phyloP scores from a whole-genome alignment of 805 yeast species.

The Pichia eremophila region DNA sequence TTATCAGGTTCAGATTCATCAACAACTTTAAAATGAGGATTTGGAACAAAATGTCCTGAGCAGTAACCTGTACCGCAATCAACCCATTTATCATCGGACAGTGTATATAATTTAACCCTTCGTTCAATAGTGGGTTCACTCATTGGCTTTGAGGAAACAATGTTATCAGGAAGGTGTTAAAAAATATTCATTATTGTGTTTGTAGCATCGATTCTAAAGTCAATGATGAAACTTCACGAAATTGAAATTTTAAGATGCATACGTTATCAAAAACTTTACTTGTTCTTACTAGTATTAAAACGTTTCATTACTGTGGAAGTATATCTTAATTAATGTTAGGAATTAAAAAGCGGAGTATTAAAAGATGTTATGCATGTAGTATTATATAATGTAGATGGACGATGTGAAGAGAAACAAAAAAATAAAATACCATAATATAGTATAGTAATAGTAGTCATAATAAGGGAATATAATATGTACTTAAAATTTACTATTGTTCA shows the following conservation, averaged over 20 bases:
- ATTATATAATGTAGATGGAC: no score
- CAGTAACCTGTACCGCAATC: slow-evolving; percentile 93
- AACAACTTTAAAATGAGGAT: slow-evolving; percentile 60
- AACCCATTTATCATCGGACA: slow-evolving; percentile 77
- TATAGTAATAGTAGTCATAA: no score
- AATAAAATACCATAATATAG: background rate
- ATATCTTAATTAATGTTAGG: no score
- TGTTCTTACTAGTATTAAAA: no score
- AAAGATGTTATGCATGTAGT: no score
- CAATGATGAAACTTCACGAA: no score
- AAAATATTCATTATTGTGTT: no score
- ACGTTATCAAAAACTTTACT: no score
- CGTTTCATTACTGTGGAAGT: no score
- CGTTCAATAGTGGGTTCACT: background rate
- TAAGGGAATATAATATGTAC: background rate
- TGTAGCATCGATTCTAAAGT: no score
- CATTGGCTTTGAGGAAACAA: background rate
- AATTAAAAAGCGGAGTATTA: no score
- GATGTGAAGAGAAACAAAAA: background rate
- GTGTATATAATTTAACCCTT: slow-evolving; percentile 59
- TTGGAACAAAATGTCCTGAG: slow-evolving; percentile 50
- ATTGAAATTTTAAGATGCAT: no score
- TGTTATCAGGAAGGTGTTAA: background rate
- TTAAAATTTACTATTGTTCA: slow-evolving; percentile 22
- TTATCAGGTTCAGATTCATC: slow-evolving; percentile 57